Evolutionary conservation across 1,139 yeast genomes (phyloP).

Genomic region (Scheffersomyces insectosa): DNA sequence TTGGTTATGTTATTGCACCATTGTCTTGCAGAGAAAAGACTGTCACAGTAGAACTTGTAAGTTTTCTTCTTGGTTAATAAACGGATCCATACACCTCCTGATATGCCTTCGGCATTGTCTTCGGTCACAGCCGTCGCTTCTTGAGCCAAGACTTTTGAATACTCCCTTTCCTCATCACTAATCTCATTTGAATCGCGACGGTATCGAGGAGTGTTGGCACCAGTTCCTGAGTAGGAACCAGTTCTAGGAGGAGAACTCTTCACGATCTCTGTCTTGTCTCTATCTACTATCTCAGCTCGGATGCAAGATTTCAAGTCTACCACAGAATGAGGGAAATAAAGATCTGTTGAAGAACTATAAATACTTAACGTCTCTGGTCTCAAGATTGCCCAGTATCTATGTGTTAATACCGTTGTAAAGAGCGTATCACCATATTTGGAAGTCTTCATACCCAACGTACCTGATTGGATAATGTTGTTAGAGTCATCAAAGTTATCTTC

Average conservation of each 20-base stretch:
- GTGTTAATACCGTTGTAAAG: constrained; percentile 36
- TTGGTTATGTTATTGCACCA: constrained; percentile 81
- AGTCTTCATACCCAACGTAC: constrained; percentile 53
- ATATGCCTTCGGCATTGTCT: constrained; percentile 27
- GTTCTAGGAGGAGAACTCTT: constrained; percentile 2
- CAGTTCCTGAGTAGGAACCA: constrained; percentile 1
- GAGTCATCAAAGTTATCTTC: constrained; percentile 28
- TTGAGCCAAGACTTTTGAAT: constrained; percentile 23
- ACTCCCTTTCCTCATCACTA: constrained; percentile 26
- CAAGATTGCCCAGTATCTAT: constrained; percentile 72
- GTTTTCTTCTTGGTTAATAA: constrained; percentile 58
- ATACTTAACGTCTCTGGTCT: constrained; percentile 69
- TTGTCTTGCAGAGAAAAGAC: constrained; percentile 66
- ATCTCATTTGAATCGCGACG: constrained; percentile 4
- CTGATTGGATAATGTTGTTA: constrained; percentile 37
- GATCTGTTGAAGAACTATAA: constrained; percentile 70
- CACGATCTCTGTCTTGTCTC: constrained; percentile 13
- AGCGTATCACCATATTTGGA: constrained; percentile 42
- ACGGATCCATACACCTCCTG: constrained; percentile 50
- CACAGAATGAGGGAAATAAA: constrained; percentile 78
- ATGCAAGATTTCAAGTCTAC: constrained; percentile 70
- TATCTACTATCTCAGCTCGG: constrained; percentile 54
- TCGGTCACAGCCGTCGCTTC: constrained; percentile 23
- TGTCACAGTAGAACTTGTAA: constrained; percentile 73
- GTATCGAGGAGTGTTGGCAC: not conserved